Base-by-base conservation (phyloP, 768 basidiomycete genomes). In the Boletus edulis region DNA sequence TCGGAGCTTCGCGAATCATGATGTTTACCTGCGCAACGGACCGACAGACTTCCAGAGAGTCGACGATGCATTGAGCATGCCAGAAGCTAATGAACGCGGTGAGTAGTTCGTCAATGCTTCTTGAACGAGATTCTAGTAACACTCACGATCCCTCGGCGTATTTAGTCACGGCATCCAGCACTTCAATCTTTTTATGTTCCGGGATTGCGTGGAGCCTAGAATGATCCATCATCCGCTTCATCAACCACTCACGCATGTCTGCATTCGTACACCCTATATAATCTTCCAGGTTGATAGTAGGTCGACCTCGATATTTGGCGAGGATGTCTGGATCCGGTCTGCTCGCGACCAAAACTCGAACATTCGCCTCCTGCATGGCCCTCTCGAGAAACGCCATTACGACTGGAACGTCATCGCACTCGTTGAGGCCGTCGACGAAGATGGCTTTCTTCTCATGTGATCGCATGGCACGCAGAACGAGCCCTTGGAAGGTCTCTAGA, bases 51-150 rank as follows among this genome's bases (percentile, higher is more conserved):
- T 59, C 65, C 35, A 68, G 46, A 18, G 67, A 69, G 52, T 67
- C 67, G 13, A 67, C 35, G 13, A 64, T 9, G 44, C 67, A 67
- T 31, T 69, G 67, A n/a, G 64, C 67, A 34, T 60, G 60, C 64
- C 67, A 68, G 31, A 67, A 67, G 22, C 67, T 67, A 34, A 45
- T 14, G 20, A 17, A 20, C 32, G 11, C n/a, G 42, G 32, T 58
- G 17, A 64, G 22, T 29, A 31, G 1, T 29, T 38, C 31, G 6
- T 17, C 11, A 22, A 27, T 10, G 22, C 22, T 22, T 22, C 22
- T 22, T 22, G 22, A 22, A 35, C 15, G 34, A 8, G 17, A 51
- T 17, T 7, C 12, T 1, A 22, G 27, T 6, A 10, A 34, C 15
- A 56, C 67, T 58, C 37, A 67, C 67, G 58, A 69, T 24, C 67